Conservation (phyloP, 2,329 filamentous ascomycete genomes). For the Cladobotryum mycophilum region DNA sequence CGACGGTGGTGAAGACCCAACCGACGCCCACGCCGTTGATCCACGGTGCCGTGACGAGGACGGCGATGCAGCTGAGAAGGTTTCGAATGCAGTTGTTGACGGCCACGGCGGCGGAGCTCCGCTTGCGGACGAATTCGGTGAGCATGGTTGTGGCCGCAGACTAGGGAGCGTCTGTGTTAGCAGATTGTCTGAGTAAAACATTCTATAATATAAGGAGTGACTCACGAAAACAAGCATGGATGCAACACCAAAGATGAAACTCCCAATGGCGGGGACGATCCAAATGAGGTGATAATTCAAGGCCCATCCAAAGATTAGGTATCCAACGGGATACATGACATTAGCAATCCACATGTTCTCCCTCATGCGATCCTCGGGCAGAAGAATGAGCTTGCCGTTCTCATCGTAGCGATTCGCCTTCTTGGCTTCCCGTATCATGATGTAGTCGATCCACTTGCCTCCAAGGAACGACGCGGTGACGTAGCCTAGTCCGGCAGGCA, state of each 20-base stretch:
- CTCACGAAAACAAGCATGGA: conserved; percentile 73
- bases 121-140: conserved; percentile 73
- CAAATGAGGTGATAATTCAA: conserved; percentile 58
- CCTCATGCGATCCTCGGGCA: conserved; percentile 75
- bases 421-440: conserved; percentile 72
- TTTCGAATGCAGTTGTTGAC: conserved; percentile 79
- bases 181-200: neutral
- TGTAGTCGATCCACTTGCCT: conserved; percentile 64
- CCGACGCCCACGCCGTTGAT: conserved; percentile 67
- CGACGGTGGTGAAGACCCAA: conserved; percentile 62
- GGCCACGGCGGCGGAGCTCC: conserved; percentile 66
- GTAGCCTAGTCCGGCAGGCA: conserved; percentile 71
- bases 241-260: conserved; percentile 69
- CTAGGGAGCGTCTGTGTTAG: conserved; percentile 15
- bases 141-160: conserved; percentile 71
- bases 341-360: conserved; percentile 77
- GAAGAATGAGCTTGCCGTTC: conserved; percentile 57
- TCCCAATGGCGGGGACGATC: conserved; percentile 56
- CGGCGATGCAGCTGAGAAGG: conserved; percentile 67
- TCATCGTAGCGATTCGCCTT: conserved; percentile 63
- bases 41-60: conserved; percentile 62
- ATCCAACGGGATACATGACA: conserved; percentile 59
- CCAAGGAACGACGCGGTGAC: conserved; percentile 5
- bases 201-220: neutral
- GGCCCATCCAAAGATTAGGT: conserved; percentile 76